Base-by-base conservation (phyloP, 75 land plant genomes). In the Azolla pinnata region DNA sequence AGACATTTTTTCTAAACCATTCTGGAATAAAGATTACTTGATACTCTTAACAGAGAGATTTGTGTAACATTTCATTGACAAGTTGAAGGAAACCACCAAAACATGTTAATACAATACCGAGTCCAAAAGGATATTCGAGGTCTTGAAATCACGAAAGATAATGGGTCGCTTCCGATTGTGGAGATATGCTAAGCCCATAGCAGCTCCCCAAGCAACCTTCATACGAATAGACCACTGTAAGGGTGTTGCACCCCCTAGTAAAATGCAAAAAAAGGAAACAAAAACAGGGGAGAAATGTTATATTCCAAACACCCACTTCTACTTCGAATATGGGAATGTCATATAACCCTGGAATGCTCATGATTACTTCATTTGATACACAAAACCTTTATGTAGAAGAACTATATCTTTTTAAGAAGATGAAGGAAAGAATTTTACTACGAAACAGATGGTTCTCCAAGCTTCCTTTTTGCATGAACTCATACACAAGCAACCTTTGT, bases 371-470 rank as follows among this genome's bases (percentile, higher is more conserved):
- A n/a, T n/a, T n/a, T n/a, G n/a, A n/a, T n/a, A n/a, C n/a, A n/a
- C n/a, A n/a, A n/a, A n/a, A n/a, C n/a, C n/a, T n/a, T n/a, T n/a
- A n/a, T n/a, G n/a, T n/a, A n/a, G n/a, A n/a, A n/a, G n/a, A n/a
- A n/a, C n/a, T n/a, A n/a, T n/a, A n/a, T n/a, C n/a, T n/a, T n/a
- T n/a, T n/a, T n/a, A n/a, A n/a, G 1, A 45, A 57, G 70, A 31
- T 31, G 52, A 47, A 63, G 16, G 28, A 28, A 1, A 52, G 28
- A 21, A 5, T 28, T 14, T 67, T 61, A 84, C 87, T 84, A 45
- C 75, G 77, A 60, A 80, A 80, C 0, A 80, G 76, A 46, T 85
- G 64, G 60, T 70, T 66, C 45, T 82, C 82, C 29, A 85, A 74
- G 35, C 82, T 85, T 3, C 89, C 85, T 0, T 66, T 47, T 35